Base-by-base conservation (phyloP, 176 grass and related monocot genomes). In the Oryza punctata region DNA sequence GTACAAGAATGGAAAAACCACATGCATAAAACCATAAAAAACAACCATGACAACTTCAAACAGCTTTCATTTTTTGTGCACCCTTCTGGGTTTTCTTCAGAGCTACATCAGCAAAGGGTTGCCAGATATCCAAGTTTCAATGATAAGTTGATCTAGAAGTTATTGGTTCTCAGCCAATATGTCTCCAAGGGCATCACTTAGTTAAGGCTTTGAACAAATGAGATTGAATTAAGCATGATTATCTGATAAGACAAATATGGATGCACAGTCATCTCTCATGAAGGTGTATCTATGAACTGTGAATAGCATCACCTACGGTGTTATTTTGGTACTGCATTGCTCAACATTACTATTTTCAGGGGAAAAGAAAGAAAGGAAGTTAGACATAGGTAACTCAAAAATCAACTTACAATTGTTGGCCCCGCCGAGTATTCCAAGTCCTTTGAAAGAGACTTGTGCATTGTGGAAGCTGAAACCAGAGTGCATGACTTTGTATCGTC, bases 401-500 rank as follows among this genome's bases (percentile, higher is more conserved):
- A 37, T 35, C n/a, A 77, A 88, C 91, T 93, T 91, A 98, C 96
- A 82, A 93, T 75, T 67, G 96, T 98, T 44, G 91, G 96, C n/a
- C 93, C 91, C 75, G 93, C 82, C 2, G 93, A 93, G 85, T 88
- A 95, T 21, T 89, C 87, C 13, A 90, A 33, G 57, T 92, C 91
- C 65, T 92, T 61, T 0, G 82, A 88, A 54, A 98, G 60, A 75
- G 93, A 32, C 82, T 98, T 98, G 83, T 98, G 93, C 93, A 94
- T 94, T 70, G 93, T 96, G 69, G 96, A 98, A 78, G 89, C 93
- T 13, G 96, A 84, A 81, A 83, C 93, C 83, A 98, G 76, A 18
- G 96, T 98, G 82, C 92, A 94, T 77, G 89, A 91, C 70, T 98
- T 96, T 66, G 89, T 90, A n/a, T 98, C 93, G 1, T 98, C 96